phyloP scores from a whole-genome alignment of 371 early-diverging fungal species.

The Apophysomyces variabilis region DNA sequence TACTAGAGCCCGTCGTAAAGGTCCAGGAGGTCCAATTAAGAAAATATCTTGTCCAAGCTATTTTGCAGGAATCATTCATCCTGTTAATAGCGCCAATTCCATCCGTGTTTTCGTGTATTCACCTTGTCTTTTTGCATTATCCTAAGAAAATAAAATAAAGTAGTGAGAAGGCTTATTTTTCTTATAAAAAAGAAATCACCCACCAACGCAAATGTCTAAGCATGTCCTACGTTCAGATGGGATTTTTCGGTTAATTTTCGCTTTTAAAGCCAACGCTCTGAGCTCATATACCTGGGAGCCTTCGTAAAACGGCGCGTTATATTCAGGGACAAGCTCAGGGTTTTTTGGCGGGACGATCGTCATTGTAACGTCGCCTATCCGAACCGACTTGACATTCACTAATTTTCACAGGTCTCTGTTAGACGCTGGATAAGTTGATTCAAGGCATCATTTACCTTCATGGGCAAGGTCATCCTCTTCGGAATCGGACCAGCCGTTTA shows the following conservation, averaged over 20 bases:
- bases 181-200: background rate
- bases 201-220: slow-evolving; percentile 74
- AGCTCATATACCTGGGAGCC: slow-evolving; percentile 61
- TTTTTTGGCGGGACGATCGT: slow-evolving; percentile 55
- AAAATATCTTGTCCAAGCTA: slow-evolving; percentile 85
- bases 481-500: slow-evolving; percentile 54
- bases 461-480: slow-evolving; percentile 50
- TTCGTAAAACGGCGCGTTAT: slow-evolving; percentile 65
- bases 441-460: slow-evolving; percentile 32
- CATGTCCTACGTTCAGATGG: slow-evolving; percentile 58
- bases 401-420: background rate
- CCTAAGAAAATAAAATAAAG: slow-evolving; percentile 33
- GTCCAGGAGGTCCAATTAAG: slow-evolving; percentile 82
- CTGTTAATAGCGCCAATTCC: too few species aligned
- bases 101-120: background rate
- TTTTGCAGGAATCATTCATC: background rate
- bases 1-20: slow-evolving; percentile 69
- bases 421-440: background rate
- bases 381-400: slow-evolving; percentile 49
- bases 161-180: background rate
- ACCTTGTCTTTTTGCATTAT: slow-evolving; percentile 74
- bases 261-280: background rate
- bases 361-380: slow-evolving; percentile 71
- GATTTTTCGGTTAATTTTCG: background rate
- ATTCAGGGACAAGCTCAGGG: slow-evolving; percentile 72